Percentiles rank a stretch among this genome's conserved stretches.
Evolutionary conservation across 306 rosid species (phyloP).

Genomic region (Nissolia schottii): DNA sequence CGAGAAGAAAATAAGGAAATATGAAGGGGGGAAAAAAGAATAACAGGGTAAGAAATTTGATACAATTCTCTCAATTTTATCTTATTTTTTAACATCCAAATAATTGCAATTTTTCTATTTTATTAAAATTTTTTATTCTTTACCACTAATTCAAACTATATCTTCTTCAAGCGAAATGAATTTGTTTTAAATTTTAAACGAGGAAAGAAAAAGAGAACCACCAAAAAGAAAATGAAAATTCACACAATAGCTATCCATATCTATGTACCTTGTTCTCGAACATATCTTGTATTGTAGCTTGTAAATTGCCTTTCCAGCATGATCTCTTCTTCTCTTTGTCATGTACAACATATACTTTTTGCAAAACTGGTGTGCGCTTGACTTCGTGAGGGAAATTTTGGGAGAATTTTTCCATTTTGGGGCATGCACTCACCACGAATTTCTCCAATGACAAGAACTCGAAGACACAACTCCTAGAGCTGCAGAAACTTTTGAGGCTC

Average conservation of each 20-base stretch:
- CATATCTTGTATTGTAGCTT: not conserved
- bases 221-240: not conserved
- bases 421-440: not conserved
- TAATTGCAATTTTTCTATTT: not conserved
- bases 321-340: not conserved
- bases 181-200: not conserved
- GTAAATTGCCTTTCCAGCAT: constrained; percentile 13
- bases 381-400: not conserved
- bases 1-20: too few species aligned
- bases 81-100: too few species aligned
- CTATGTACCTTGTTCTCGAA: not conserved
- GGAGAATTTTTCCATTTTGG: too few species aligned
- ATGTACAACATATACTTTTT: not conserved
- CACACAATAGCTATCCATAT: not conserved
- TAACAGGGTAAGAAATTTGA: too few species aligned
- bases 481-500: constrained; percentile 1
- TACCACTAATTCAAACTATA: too few species aligned
- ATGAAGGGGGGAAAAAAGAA: too few species aligned
- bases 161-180: too few species aligned
- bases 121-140: too few species aligned
- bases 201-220: not conserved
- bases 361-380: not conserved
- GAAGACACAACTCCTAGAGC: not conserved
- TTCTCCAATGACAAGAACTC: constrained; percentile 7
- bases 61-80: too few species aligned